Evolutionary conservation across 1,284 basidiomycete genomes (phyloP).

Genomic region (Clitocybe nebularis): DNA sequence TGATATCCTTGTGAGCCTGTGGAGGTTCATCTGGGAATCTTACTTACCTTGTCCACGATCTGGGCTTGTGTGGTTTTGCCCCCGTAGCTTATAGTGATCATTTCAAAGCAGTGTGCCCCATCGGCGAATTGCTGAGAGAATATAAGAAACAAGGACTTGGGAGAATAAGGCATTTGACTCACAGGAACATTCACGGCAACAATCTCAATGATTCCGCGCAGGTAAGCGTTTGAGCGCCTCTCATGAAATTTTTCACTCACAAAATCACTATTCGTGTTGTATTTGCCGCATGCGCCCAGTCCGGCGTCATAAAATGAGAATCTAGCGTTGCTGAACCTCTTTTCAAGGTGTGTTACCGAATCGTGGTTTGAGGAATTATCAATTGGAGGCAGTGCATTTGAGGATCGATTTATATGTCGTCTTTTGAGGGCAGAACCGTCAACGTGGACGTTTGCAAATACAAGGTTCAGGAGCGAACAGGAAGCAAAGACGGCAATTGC

Average conservation of each 20-base stretch:
- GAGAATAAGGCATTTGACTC: slow-evolving; percentile 16
- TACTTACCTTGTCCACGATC: slow-evolving; percentile 65
- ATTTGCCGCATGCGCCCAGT: not conserved
- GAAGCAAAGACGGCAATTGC: not conserved
- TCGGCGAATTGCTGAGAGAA: slow-evolving; percentile 41
- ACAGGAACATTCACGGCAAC: slow-evolving; percentile 40
- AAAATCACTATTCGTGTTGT: not conserved
- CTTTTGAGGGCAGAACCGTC: not conserved
- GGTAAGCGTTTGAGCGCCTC: too few relatives aligned
- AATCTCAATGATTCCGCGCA: slow-evolving; percentile 37
- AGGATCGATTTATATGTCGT: not conserved
- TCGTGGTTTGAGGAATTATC: not conserved
- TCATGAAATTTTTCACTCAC: not conserved
- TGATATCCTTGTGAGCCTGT: slow-evolving; percentile 20
- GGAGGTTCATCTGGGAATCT: not conserved
- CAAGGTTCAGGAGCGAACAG: not conserved
- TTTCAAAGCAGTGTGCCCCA: slow-evolving; percentile 60
- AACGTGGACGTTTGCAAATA: not conserved
- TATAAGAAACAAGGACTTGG: slow-evolving; percentile 4
- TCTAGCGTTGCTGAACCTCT: not conserved
- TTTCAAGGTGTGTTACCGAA: not conserved
- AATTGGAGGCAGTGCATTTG: not conserved
- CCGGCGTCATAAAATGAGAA: not conserved
- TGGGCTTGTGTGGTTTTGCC: slow-evolving; percentile 61
- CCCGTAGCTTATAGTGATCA: slow-evolving; percentile 62